Evolutionary conservation across 1,139 yeast genomes (phyloP), one percentile per base, ranked within the genome.

Genomic region (Nakaseomyces kungkrabaensis): DNA sequence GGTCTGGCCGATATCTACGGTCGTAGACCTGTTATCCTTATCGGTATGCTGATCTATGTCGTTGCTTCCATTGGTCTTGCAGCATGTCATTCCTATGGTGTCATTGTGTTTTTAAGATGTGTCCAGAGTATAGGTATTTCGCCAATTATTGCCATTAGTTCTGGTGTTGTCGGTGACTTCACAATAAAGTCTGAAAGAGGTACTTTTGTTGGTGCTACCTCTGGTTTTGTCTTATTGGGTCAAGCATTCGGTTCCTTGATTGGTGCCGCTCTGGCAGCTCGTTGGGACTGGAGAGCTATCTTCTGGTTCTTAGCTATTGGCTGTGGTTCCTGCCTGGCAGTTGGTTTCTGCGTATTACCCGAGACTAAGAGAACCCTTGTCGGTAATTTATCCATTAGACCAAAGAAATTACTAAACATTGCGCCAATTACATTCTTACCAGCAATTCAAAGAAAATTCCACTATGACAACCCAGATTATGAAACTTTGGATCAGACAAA

Each of bases 161-260:
- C 82, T 1, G 94, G 92, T 1, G 74, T 82, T 0, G 79, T 82
- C 9, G 85, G 87, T 10, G 96, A 87, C 61, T 69, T 82, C 50
- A 77, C 87, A 0, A 70, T 78, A 1, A 71, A 81, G 46, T 67
- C 69, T 24, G 80, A 81, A 54, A 72, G 96, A 51, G 95, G 94
- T 4, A 72, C 78, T 3, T 76, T 74, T 52, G 76, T 81, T 48
- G 92, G 92, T 0, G 64, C 81, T 8, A 75, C 78, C 3, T 69
- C 78, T 5, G 94, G 94, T 0, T 67, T 82, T 9, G 75, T 81
- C 0, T 69, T 85, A 9, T 63, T 84, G 40, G 95, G 95, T 0
- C 87, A 82, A 59, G 89, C 87, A 0, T 73, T 85, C 54, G 90
- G 95, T 1, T 86, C 94, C 0, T 67, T 87, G 29, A 66, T 87